Percentiles rank a stretch among this genome's conserved stretches.
Evolutionary conservation across 768 basidiomycete genomes (phyloP).

Genomic region (Cytidiella melzeri): DNA sequence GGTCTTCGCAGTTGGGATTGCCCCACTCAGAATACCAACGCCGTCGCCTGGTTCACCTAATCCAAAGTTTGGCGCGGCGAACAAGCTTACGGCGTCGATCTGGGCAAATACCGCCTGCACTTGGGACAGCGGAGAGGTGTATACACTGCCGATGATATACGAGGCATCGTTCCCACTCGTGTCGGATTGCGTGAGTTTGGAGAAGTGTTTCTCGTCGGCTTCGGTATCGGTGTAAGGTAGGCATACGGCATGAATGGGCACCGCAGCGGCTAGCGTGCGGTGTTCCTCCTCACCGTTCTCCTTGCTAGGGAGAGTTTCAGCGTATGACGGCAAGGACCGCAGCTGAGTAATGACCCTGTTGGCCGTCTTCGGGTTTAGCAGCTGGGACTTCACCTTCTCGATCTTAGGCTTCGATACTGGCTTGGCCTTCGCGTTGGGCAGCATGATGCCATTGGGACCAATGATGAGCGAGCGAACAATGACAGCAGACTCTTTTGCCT

Average conservation of each 20-base stretch:
- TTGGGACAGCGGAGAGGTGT: conserved; percentile 44
- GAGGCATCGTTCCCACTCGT: conserved; percentile 4
- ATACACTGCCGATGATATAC: conserved; percentile 31
- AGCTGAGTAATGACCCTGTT: conserved; percentile 70
- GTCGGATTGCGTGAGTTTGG: conserved; percentile 30
- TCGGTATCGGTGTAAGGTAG: conserved; percentile 59
- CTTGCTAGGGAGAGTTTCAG: conserved; percentile 23
- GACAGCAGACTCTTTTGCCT: conserved; percentile 58
- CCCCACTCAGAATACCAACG: conserved; percentile 62
- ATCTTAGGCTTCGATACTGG: conserved; percentile 45
- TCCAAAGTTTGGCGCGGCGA: conserved; percentile 59
- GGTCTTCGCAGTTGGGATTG: conserved; percentile 69
- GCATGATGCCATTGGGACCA: conserved; percentile 35
- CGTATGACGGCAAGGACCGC: conserved; percentile 48
- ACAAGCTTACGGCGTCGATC: conserved; percentile 54
- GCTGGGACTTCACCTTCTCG: conserved; percentile 59
- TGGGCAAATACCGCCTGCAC: conserved; percentile 48
- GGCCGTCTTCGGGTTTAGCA: conserved; percentile 61
- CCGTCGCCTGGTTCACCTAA: conserved; percentile 69
- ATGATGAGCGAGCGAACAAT: conserved; percentile 64
- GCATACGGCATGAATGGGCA: conserved; percentile 76
- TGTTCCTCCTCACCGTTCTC: conserved; percentile 14
- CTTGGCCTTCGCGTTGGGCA: conserved; percentile 34
- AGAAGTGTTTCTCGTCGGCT: conserved; percentile 53
- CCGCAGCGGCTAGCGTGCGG: conserved; percentile 33